phyloP scores from a whole-genome alignment of 2,329 filamentous ascomycete genomes.

The Aspergillus eucalypticola region DNA sequence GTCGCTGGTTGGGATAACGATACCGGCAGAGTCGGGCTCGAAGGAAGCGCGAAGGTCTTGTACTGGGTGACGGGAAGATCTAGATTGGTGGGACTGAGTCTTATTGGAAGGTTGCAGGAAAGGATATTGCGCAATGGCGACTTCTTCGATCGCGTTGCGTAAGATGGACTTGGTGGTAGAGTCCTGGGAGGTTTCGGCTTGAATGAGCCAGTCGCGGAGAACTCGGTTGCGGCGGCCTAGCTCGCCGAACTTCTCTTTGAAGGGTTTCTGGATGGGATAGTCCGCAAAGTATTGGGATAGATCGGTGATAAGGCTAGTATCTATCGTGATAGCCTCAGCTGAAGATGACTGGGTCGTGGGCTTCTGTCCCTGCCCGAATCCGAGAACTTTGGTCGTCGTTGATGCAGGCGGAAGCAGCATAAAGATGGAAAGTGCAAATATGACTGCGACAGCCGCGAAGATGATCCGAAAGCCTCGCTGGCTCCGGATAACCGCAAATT shows the following conservation, averaged over 20 bases:
- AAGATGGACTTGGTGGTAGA: background rate
- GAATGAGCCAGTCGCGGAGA: conserved; percentile 4
- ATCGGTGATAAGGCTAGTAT: background rate
- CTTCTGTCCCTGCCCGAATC: background rate
- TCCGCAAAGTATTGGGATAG: conserved; percentile 7
- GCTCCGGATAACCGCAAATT: background rate
- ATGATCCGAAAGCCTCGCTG: background rate
- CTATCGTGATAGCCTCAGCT: background rate
- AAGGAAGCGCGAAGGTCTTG: conserved; percentile 9
- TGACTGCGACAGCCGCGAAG: background rate
- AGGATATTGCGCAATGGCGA: background rate
- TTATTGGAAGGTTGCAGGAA: background rate
- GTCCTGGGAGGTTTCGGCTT: background rate
- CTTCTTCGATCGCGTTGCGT: background rate
- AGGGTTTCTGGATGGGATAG: conserved; percentile 4
- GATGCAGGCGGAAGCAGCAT: background rate
- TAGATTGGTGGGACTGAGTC: background rate
- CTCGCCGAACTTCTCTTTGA: conserved; percentile 7
- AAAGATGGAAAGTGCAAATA: background rate
- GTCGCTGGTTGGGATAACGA: conserved; percentile 15
- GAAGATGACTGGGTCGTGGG: background rate
- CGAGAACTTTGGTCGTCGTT: background rate
- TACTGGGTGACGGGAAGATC: background rate
- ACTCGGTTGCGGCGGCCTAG: conserved; percentile 8
- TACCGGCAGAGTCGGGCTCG: background rate